These are phyloP conservation scores for Filobasidium wieringae DNA, from an alignment of 768 basidiomycete species.

Conservation along the genomic window DNA sequence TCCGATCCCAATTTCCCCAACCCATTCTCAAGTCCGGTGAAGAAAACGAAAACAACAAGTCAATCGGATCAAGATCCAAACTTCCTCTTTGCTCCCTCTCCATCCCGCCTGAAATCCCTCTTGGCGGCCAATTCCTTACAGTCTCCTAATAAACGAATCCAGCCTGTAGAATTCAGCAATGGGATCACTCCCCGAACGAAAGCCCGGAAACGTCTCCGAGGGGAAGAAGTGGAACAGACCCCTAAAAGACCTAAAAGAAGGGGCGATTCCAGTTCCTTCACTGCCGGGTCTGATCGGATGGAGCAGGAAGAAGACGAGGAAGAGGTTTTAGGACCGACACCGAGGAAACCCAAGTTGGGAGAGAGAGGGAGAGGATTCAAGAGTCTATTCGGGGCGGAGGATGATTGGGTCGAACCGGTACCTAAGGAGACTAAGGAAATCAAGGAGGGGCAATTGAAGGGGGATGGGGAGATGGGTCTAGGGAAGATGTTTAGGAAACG, in stretches of 20 bases:
- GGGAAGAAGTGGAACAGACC: slow-evolving; percentile 14
- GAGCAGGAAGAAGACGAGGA: slow-evolving; percentile 7
- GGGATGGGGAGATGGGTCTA: not conserved
- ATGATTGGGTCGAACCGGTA: not conserved
- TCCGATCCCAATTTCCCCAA: slow-evolving; percentile 2
- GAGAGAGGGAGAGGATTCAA: not conserved
- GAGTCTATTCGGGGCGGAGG: not conserved
- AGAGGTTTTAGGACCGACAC: slow-evolving; percentile 13
- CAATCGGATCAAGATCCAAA: not conserved
- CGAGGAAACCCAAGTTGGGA: not conserved
- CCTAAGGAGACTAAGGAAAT: not conserved
- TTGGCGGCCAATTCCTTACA: slow-evolving; percentile 9
- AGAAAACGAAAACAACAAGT: not conserved
- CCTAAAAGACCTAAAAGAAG: slow-evolving; percentile 2
- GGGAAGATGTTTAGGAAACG: not conserved
- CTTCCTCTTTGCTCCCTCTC: slow-evolving; percentile 11
- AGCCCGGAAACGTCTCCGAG: slow-evolving; percentile 11
- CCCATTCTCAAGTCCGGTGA: slow-evolving; percentile 4
- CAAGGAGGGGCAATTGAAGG: not conserved
- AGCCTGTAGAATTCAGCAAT: not conserved
- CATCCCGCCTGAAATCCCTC: slow-evolving; percentile 7
- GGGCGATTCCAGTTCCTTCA: not conserved
- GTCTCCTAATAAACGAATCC: not conserved
- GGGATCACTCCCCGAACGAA: slow-evolving; percentile 8
- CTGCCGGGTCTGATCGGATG: not conserved